phyloP scores from a whole-genome alignment of 345 rosid species.

The Rhodomyrtus tomentosa region DNA sequence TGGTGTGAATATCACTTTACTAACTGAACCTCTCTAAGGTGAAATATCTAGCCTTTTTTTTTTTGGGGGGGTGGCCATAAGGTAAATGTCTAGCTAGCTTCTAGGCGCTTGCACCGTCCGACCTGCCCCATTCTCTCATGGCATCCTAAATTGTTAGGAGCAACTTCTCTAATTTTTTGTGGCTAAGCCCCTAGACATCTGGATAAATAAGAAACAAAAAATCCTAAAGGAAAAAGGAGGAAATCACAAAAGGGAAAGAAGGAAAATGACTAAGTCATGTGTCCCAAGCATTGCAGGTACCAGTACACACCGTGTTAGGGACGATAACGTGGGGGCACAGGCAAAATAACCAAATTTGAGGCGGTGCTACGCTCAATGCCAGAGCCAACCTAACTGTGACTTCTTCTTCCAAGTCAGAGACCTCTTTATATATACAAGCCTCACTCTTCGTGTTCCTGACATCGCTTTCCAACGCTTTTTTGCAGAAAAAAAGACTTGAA shows the following conservation, averaged over 20 bases:
- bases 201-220: neutral
- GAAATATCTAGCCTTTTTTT: neutral
- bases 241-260: neutral
- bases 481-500: neutral
- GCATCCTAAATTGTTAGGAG: neutral
- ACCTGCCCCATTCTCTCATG: neutral
- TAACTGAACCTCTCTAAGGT: neutral
- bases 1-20: neutral
- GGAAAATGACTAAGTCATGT: neutral
- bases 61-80: neutral
- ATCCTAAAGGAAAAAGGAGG: neutral
- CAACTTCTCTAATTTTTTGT: neutral
- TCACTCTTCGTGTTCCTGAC: neutral
- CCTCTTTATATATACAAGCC: neutral
- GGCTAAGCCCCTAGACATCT: neutral
- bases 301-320: constrained; percentile 27
- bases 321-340: constrained; percentile 6
- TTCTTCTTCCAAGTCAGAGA: neutral
- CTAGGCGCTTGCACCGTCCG: neutral
- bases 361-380: constrained; percentile 1
- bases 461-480: neutral
- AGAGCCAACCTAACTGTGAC: neutral
- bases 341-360: neutral
- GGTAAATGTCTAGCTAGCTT: neutral
- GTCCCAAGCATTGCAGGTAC: neutral